phyloP scores from a whole-genome alignment of 495 filamentous ascomycete genomes.

The Sphaerosporella brunnea region DNA sequence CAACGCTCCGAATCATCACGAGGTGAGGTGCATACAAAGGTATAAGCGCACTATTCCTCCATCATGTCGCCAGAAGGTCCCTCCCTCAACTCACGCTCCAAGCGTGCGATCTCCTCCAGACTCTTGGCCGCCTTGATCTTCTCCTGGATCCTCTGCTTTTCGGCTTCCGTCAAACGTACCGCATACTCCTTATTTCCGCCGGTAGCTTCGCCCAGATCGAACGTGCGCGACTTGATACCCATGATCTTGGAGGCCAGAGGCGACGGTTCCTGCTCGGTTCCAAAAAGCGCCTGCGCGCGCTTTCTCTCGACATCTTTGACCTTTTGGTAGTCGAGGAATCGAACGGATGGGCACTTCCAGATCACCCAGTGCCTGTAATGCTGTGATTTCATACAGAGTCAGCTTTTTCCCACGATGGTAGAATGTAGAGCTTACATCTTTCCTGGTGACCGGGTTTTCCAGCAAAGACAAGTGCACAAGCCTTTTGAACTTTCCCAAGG shows the following conservation, averaged over 20 bases:
- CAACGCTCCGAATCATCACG: too few species aligned
- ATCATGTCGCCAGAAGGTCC: conserved; percentile 29
- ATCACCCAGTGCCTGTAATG: conserved; percentile 85
- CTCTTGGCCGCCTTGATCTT: conserved; percentile 71
- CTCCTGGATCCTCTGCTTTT: conserved; percentile 50
- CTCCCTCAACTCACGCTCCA: conserved; percentile 77
- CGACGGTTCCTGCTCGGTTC: conserved; percentile 54
- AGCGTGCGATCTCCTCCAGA: conserved; percentile 59
- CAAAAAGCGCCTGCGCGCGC: conserved; percentile 63
- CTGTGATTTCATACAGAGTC: too few species aligned
- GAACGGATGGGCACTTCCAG: conserved; percentile 64
- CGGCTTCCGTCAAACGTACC: conserved; percentile 49
- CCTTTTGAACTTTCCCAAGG: conserved; percentile 46
- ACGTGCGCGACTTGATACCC: conserved; percentile 67
- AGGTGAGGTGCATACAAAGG: too few species aligned
- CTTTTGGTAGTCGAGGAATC: conserved; percentile 86
- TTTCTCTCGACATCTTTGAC: conserved; percentile 70
- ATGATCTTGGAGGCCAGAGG: conserved; percentile 77
- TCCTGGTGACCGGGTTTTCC: conserved; percentile 78
- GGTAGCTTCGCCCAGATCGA: conserved; percentile 42
- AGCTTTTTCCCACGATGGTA: too few species aligned
- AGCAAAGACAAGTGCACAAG: conserved; percentile 66
- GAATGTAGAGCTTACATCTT: conserved; percentile 56
- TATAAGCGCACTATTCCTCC: conserved; percentile 9
- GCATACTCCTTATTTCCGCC: conserved; percentile 46